These are phyloP conservation scores for Thuja plicata DNA, from an alignment of 83 land plant genomes.

Conservation along the genomic window DNA sequence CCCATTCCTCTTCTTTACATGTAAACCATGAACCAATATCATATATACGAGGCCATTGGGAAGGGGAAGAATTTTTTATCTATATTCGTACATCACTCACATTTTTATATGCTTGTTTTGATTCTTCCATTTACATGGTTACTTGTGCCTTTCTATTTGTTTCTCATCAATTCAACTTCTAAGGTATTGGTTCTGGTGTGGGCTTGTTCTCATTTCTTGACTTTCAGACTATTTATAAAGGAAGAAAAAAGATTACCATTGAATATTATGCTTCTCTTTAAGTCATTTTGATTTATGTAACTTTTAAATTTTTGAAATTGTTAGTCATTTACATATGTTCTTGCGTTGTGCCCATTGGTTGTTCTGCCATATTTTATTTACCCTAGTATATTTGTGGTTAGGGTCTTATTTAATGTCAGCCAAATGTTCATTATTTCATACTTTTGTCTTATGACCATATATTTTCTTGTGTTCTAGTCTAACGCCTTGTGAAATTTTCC, in stretches of 20 bases:
- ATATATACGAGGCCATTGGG: constrained; percentile 94
- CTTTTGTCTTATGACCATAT: too few relatives aligned
- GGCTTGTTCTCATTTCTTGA: neutral
- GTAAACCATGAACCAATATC: constrained; percentile 82
- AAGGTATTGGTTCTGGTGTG: neutral
- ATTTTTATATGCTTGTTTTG: constrained; percentile 11
- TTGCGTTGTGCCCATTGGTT: too few relatives aligned
- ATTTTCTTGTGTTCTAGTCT: too few relatives aligned
- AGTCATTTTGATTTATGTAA: too few relatives aligned
- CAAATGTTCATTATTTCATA: too few relatives aligned
- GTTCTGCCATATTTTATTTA: too few relatives aligned
- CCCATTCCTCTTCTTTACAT: neutral
- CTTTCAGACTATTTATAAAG: constrained; percentile 91
- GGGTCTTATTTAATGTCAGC: too few relatives aligned
- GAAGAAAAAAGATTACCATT: constrained; percentile 92
- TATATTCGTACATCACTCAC: neutral
- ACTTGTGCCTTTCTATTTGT: too few relatives aligned
- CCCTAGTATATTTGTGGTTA: too few relatives aligned
- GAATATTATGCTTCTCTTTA: constrained; percentile 72
- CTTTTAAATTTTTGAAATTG: too few relatives aligned
- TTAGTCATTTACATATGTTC: too few relatives aligned
- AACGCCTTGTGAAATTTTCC: too few relatives aligned
- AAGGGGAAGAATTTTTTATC: constrained; percentile 88
- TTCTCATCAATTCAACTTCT: neutral
- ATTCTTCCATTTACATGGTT: neutral